Percentiles rank a stretch among this genome's conserved stretches.
phyloP scores from a whole-genome alignment of 257 asterid species.

The Fraxinus excelsior region DNA sequence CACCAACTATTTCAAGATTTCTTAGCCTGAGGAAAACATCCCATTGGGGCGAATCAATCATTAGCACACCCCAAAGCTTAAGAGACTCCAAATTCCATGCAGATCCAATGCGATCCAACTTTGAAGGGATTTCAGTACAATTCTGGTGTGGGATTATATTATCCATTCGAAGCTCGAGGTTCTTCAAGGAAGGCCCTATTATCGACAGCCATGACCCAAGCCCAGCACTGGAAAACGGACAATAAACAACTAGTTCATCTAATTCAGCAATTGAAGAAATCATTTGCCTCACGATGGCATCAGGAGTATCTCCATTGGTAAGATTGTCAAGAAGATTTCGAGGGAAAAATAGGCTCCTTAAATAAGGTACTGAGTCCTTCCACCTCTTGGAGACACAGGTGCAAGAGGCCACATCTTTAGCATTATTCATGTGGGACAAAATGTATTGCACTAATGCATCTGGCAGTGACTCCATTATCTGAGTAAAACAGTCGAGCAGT shows the following conservation, averaged over 20 bases:
- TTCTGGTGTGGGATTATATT: constrained; percentile 54
- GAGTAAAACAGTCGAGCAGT: constrained; percentile 48
- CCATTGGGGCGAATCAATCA: constrained; percentile 83
- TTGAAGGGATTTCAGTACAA: constrained; percentile 48
- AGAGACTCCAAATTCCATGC: constrained; percentile 85
- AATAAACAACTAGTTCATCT: constrained; percentile 82
- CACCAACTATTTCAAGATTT: constrained; percentile 93
- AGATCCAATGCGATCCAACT: constrained; percentile 69
- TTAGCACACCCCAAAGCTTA: constrained; percentile 93
- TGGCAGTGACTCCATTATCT: constrained; percentile 82
- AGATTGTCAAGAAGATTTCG: constrained; percentile 77
- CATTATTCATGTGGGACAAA: constrained; percentile 63
- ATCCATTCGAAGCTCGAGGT: constrained; percentile 90
- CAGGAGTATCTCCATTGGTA: constrained; percentile 52
- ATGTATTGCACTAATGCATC: constrained; percentile 75
- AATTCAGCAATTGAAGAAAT: constrained; percentile 52
- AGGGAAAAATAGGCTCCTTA: constrained; percentile 68
- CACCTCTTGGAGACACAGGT: constrained; percentile 82
- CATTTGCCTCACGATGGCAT: constrained; percentile 54
- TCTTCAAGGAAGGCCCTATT: constrained; percentile 56
- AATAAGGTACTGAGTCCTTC: constrained; percentile 76
- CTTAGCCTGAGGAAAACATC: constrained; percentile 64
- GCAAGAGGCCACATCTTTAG: constrained; percentile 91
- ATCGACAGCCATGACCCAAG: constrained; percentile 73
- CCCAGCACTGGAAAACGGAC: constrained; percentile 70